phyloP scores from a whole-genome alignment of 345 rosid genomes.

The Lepidium didymum region DNA sequence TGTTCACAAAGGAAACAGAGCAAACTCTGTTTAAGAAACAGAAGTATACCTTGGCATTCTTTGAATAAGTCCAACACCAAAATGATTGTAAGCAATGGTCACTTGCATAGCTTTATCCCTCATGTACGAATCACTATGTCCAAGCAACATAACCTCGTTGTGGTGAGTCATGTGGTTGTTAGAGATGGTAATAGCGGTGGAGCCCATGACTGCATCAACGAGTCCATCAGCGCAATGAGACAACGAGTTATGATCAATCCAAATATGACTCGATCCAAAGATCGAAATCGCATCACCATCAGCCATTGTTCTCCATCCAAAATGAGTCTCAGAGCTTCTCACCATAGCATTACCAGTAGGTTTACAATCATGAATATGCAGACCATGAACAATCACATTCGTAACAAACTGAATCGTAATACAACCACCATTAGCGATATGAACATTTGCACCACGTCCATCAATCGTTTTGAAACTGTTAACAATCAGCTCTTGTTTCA shows the following conservation, averaged over 20 bases:
- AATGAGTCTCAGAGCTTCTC: constrained; percentile 78
- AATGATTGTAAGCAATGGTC: constrained; percentile 93
- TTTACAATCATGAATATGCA: constrained; percentile 87
- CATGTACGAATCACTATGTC: constrained; percentile 82
- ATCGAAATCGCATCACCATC: constrained; percentile 92
- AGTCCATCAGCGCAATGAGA: constrained; percentile 94
- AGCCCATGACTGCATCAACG: constrained; percentile 93
- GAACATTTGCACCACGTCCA: constrained; percentile 84
- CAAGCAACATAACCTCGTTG: constrained; percentile 92
- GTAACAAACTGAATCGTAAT: constrained; percentile 80
- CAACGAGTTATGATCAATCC: constrained; percentile 91
- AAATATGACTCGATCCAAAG: constrained; percentile 81
- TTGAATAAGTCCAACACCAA: constrained; percentile 90
- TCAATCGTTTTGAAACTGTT: constrained; percentile 95
- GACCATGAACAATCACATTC: constrained; percentile 86
- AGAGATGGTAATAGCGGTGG: constrained; percentile 88
- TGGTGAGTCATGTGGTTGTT: constrained; percentile 92
- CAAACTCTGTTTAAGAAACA: background rate
- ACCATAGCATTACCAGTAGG: constrained; percentile 95
- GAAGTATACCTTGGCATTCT: constrained; percentile 79
- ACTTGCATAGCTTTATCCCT: constrained; percentile 92
- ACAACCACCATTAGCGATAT: constrained; percentile 91
- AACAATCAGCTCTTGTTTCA: constrained; percentile 80
- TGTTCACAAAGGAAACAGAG: background rate
- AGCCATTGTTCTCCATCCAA: constrained; percentile 91